These are phyloP conservation scores for Xylaria sp. DNA, from an alignment of 2,329 filamentous ascomycete genomes.

Conservation along the genomic window DNA sequence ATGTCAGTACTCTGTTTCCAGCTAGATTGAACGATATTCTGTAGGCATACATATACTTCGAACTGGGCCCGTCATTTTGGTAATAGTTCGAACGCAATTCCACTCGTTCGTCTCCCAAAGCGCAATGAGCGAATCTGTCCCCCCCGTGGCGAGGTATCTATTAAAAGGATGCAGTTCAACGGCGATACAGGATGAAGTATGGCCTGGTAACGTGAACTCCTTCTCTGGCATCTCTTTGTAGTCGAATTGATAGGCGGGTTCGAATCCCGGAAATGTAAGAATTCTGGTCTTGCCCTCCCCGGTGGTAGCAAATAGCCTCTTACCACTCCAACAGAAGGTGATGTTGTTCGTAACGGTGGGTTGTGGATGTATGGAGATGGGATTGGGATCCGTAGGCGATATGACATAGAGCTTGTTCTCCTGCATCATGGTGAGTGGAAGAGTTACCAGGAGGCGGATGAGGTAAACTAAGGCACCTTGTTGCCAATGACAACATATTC, in stretches of 20 bases:
- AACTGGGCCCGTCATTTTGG: slow-evolving; percentile 75
- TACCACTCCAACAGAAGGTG: slow-evolving; percentile 77
- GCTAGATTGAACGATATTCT: background rate
- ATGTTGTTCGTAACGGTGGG: slow-evolving; percentile 76
- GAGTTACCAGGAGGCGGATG: background rate
- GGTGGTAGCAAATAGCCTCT: slow-evolving; percentile 76
- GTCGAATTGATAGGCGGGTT: slow-evolving; percentile 64
- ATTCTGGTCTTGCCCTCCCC: slow-evolving; percentile 78
- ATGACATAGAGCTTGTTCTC: slow-evolving; percentile 71
- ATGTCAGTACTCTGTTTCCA: slow-evolving; percentile 41
- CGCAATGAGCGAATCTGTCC: slow-evolving; percentile 78
- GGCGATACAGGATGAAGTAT: slow-evolving; percentile 77
- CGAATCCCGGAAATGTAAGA: slow-evolving; percentile 73
- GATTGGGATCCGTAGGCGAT: slow-evolving; percentile 67
- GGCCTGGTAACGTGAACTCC: slow-evolving; percentile 74
- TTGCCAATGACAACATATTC: slow-evolving; percentile 77
- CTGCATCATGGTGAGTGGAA: slow-evolving; percentile 51
- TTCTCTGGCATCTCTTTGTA: slow-evolving; percentile 56
- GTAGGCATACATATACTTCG: slow-evolving; percentile 69
- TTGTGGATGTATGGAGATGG: slow-evolving; percentile 70
- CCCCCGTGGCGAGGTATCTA: slow-evolving; percentile 78
- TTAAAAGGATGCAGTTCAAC: slow-evolving; percentile 77
- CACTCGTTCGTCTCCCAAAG: slow-evolving; percentile 83
- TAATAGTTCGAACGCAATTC: slow-evolving; percentile 78
- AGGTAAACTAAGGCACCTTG: slow-evolving; percentile 63